These are phyloP conservation scores for Mycena vitilis DNA, from an alignment of 768 basidiomycete genomes.

Conservation along the genomic window DNA sequence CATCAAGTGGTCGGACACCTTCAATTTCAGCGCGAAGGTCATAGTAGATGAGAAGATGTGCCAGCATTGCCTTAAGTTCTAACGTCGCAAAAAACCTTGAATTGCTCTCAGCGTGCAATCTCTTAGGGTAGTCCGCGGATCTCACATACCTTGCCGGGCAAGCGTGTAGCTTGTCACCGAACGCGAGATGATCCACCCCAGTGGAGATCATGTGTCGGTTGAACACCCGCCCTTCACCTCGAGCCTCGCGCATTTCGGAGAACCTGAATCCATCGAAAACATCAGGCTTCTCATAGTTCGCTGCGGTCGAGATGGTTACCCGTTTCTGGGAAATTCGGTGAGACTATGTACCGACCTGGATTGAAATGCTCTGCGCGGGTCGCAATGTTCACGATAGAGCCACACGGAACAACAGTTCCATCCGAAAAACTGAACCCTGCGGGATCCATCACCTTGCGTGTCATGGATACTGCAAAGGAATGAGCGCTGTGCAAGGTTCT, in stretches of 20 bases:
- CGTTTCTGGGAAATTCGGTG: neutral
- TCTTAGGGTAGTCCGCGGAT: too few relatives aligned
- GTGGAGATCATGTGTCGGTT: neutral
- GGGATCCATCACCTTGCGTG: constrained; percentile 39
- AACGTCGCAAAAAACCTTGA: neutral
- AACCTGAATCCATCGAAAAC: neutral
- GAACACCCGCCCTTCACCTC: neutral
- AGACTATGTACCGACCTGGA: constrained; percentile 1
- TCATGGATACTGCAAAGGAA: constrained; percentile 38
- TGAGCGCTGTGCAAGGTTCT: neutral
- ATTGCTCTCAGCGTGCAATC: neutral
- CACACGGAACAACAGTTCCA: constrained; percentile 39
- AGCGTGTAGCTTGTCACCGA: neutral
- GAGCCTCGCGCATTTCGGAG: too few relatives aligned
- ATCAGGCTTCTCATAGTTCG: too few relatives aligned
- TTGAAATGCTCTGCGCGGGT: constrained; percentile 14
- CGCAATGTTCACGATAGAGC: constrained; percentile 38
- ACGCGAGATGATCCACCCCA: neutral
- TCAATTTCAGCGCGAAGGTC: neutral
- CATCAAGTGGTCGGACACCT: neutral
- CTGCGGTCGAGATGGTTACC: too few relatives aligned
- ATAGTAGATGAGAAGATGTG: neutral
- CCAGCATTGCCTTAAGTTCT: neutral
- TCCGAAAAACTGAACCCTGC: constrained; percentile 49
- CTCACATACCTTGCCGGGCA: neutral